Evolutionary conservation across 495 filamentous ascomycete genomes (phyloP), one percentile per base, ranked within the genome.

Genomic region (Amorphotheca resinae): DNA sequence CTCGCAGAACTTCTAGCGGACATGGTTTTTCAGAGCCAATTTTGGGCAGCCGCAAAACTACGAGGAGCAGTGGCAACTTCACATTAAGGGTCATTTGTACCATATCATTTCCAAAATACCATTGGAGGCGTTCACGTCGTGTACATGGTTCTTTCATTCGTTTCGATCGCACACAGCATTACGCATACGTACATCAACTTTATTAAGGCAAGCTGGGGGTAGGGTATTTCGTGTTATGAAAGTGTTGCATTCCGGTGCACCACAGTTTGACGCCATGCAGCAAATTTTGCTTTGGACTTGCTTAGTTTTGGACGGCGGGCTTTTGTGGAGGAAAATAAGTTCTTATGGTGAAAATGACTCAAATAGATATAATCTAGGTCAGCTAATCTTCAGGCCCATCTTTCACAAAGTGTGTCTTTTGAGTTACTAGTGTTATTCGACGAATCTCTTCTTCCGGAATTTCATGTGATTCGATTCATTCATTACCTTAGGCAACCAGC

Each of bases 1-100:
- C 56, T 85, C 91, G n/a, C 91, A 95, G 59, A 98, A 98, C 54
- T 98, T 98, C 53, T 98, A 51, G 43, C 34, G 43, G 28, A 36
- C 17, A 16, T 33, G n/a, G 18, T 38, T 28, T 41, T 44, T 20
- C 23, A 44, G 39, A 37, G 15, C 21, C 25, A 22, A 17, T 42
- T 11, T 15, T 25, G 16, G 20, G 22, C 41, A 34, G 33, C 31
- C 4, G 26, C 9, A 11, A 26, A 14, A 17, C 22, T 20, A 21
- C 11, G 11, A 22, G 25, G 20, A 20, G 11, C 32, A 34, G n/a
- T 20, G 30, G 26, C 4, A 8, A 16, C 18, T 17, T 37, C 14
- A 18, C 34, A 6, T 15, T 2, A 22, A 37, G 21, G 41, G 18
- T 17, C 40, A 28, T 26, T 34, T 49, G 45, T 53, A 53, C 45